phyloP scores from a whole-genome alignment of 441 rosid genomes.

The Dalechampia spathulata region DNA sequence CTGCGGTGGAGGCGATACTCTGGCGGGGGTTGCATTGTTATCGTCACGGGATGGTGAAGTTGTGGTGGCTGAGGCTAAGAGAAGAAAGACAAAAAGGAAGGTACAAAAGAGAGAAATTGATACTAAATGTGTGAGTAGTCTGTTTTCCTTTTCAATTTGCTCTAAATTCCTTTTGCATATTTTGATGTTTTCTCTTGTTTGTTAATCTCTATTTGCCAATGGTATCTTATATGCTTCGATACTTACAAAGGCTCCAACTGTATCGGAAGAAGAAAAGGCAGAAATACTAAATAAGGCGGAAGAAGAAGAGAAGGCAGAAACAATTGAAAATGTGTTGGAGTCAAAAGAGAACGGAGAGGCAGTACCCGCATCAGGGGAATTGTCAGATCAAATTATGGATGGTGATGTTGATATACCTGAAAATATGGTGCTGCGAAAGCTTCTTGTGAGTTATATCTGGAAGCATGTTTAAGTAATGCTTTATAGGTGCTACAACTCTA shows the following conservation, averaged over 20 bases:
- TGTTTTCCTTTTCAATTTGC: neutral
- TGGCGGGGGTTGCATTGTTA: neutral
- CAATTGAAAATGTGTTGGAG: constrained; percentile 7
- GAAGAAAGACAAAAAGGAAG: constrained; percentile 27
- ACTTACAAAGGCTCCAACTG: too few relatives aligned
- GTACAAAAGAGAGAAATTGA: constrained; percentile 18
- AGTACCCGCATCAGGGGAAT: neutral
- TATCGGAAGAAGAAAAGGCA: too few relatives aligned
- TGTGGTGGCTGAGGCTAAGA: constrained; percentile 14
- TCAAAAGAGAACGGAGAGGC: constrained; percentile 11
- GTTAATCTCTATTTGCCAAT: neutral
- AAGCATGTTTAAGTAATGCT: too few relatives aligned
- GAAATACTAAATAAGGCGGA: neutral
- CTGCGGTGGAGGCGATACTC: too few relatives aligned
- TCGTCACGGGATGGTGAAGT: too few relatives aligned
- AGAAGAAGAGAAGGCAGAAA: constrained; percentile 12
- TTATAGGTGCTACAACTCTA: too few relatives aligned
- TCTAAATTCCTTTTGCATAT: too few relatives aligned
- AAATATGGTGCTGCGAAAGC: constrained; percentile 72
- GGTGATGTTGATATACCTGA: constrained; percentile 28
- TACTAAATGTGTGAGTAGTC: constrained; percentile 40
- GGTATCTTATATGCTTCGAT: too few relatives aligned
- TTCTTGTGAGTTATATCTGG: constrained; percentile 75
- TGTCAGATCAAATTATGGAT: constrained; percentile 21
- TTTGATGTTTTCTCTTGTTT: too few relatives aligned